phyloP scores from a whole-genome alignment of 441 rosid species.

The Erysimum pusillum region DNA sequence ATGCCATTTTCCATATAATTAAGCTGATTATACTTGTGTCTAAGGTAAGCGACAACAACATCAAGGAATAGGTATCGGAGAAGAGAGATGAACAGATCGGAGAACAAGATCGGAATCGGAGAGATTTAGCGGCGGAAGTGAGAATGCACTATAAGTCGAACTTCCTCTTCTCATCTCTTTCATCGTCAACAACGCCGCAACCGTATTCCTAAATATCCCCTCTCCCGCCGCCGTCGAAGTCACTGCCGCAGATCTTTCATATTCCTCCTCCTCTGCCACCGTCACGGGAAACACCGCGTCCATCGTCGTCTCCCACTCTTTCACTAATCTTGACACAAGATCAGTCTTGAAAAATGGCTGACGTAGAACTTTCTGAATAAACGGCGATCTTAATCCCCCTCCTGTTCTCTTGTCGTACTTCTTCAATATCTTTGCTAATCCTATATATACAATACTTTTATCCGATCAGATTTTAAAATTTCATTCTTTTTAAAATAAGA shows the following conservation, averaged over 20 bases:
- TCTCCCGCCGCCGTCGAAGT: constrained; percentile 53
- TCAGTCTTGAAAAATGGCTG: constrained; percentile 88
- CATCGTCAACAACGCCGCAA: constrained; percentile 78
- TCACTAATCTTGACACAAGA: constrained; percentile 72
- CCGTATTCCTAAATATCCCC: constrained; percentile 78
- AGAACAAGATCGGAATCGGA: constrained; percentile 61
- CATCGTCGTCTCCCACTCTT: constrained; percentile 73
- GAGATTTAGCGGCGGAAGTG: constrained; percentile 75
- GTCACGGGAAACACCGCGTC: constrained; percentile 58
- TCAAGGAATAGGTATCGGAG: constrained; percentile 63
- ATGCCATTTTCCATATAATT: background rate
- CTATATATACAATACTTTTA: constrained; percentile 37
- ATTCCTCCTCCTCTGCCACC: constrained; percentile 33
- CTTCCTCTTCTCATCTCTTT: constrained; percentile 81
- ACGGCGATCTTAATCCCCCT: constrained; percentile 61
- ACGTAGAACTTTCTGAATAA: constrained; percentile 68
- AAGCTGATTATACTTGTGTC: background rate
- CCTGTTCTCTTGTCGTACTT: constrained; percentile 86
- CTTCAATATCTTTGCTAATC: constrained; percentile 84
- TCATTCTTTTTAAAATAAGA: background rate
- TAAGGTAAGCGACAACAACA: background rate
- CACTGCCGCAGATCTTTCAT: constrained; percentile 44
- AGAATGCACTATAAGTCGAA: constrained; percentile 68
- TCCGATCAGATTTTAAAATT: background rate
- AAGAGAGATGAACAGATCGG: constrained; percentile 52